Evolutionary conservation across 2,329 filamentous ascomycete species (phyloP), one percentile per base, ranked within the genome.

Genomic region (Metarhizium album): DNA sequence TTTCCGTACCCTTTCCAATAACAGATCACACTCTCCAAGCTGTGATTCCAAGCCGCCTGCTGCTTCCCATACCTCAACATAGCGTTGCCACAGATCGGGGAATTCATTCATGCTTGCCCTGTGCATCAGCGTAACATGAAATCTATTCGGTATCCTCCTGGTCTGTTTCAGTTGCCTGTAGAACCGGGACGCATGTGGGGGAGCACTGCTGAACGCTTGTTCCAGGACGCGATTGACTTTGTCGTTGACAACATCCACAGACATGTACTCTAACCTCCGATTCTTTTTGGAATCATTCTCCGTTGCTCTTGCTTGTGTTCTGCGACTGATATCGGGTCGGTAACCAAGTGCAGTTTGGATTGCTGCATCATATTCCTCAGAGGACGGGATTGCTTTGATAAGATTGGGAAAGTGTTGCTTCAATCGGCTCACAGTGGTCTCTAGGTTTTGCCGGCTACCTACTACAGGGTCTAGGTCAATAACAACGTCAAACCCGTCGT

Each of bases 51-150:
- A 54, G 31, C 56, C 56, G 0, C 61, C 64, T 11, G 58, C 55
- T 8, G 61, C 69, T 33, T 70, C 67, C 58, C 87, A 80, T 1
- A 87, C 67, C n/a, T 76, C 70, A 4, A 64, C 66, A 58, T 96
- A 91, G 50, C 75, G 78, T 49, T 84, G 70, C 93, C 93, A 98
- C 49, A 91, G 73, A 8, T 84, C 78, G 0, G 83, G 77, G 55
- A 83, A 68, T 29, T 83, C 69, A 40, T 74, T 73, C 9, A 80
- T 71, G 2, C 72, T 73, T 11, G 84, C 82, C 45, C 84, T 83
- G 67, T 98, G 93, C 65, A 96, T 89, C 38, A 98, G 78, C 0
- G 93, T 98, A 52, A 98, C 87, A 64, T 98, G 93, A 65, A 97
- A 98, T 40, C 83, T 76, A n/a, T 76, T 64, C 67, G 97, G 91